phyloP scores from a whole-genome alignment of 306 rosid species.

The Quillaja saponaria region DNA sequence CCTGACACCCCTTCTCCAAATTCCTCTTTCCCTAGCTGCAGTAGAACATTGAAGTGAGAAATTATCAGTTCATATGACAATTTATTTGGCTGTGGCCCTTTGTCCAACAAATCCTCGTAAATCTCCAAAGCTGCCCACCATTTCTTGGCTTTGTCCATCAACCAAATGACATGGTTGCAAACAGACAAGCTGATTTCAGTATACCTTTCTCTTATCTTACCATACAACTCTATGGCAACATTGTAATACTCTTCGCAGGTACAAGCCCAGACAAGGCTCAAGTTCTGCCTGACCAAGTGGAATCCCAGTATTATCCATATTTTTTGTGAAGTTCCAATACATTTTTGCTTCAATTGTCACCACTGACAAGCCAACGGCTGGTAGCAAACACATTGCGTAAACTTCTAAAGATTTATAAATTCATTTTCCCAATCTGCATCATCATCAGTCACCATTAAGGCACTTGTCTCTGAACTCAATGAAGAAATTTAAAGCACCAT shows the following conservation, averaged over 20 bases:
- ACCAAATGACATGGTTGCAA: slow-evolving; percentile 92
- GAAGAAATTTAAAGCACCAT: slow-evolving; percentile 75
- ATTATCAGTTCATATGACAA: slow-evolving; percentile 74
- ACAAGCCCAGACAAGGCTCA: slow-evolving; percentile 87
- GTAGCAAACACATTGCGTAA: slow-evolving; percentile 76
- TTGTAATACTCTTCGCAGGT: slow-evolving; percentile 74
- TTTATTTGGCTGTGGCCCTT: slow-evolving; percentile 88
- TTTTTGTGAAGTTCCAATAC: slow-evolving; percentile 61
- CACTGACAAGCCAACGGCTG: slow-evolving; percentile 82
- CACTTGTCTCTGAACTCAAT: slow-evolving; percentile 63
- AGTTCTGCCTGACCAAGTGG: slow-evolving; percentile 55
- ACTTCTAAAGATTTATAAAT: slow-evolving; percentile 63
- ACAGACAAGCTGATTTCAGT: slow-evolving; percentile 70
- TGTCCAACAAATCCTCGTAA: slow-evolving; percentile 88
- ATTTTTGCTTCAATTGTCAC: slow-evolving; percentile 46
- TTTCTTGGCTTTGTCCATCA: slow-evolving; percentile 91
- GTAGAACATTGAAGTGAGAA: slow-evolving; percentile 78
- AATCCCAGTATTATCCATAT: slow-evolving; percentile 74
- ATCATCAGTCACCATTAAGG: slow-evolving; percentile 50
- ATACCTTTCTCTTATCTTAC: slow-evolving; percentile 60
- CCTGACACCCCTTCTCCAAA: slow-evolving; percentile 94
- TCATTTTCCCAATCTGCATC: slow-evolving; percentile 77
- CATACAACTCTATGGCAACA: slow-evolving; percentile 79
- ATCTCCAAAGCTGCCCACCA: slow-evolving; percentile 99
- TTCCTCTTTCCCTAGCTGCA: slow-evolving; percentile 71